Evolutionary conservation across 83 land plant species (phyloP).

Genomic region (Diphasiastrum complanatum): DNA sequence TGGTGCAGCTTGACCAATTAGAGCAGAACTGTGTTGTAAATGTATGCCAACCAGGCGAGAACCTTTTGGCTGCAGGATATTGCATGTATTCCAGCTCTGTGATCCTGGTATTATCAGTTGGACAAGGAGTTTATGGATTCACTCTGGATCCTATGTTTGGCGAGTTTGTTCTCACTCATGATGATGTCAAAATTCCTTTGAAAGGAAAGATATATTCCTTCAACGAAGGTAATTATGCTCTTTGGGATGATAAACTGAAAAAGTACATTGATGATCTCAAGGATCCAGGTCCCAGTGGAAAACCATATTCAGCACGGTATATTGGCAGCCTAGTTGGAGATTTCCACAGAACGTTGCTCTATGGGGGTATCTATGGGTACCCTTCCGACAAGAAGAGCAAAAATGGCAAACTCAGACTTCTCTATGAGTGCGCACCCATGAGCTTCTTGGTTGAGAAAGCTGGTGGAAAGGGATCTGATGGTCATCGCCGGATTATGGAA

Average conservation of each 20-base stretch:
- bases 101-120: constrained; percentile 13
- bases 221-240: constrained; percentile 91
- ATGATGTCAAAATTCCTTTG: constrained; percentile 14
- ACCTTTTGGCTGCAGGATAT: constrained; percentile 17
- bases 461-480: constrained; percentile 87
- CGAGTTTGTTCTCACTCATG: constrained; percentile 19
- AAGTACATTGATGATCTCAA: constrained; percentile 75
- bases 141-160: constrained; percentile 16
- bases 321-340: constrained; percentile 97
- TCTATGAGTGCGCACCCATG: constrained; percentile 98
- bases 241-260: constrained; percentile 89
- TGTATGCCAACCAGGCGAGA: constrained; percentile 10
- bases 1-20: constrained; percentile 8
- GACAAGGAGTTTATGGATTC: constrained; percentile 13
- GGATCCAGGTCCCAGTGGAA: constrained; percentile 65
- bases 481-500: constrained; percentile 57
- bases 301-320: constrained; percentile 90
- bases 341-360: constrained; percentile 52
- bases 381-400: constrained; percentile 48
- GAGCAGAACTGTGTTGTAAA: constrained; percentile 15
- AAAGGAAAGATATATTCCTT: constrained; percentile 46
- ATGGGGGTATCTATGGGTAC: constrained; percentile 59
- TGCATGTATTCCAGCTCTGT: constrained; percentile 13
- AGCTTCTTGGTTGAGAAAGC: constrained; percentile 85
- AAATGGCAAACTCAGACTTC: constrained; percentile 67